Evolutionary conservation across 106 monocot species (phyloP).

Genomic region (Agapanthus africanus): DNA sequence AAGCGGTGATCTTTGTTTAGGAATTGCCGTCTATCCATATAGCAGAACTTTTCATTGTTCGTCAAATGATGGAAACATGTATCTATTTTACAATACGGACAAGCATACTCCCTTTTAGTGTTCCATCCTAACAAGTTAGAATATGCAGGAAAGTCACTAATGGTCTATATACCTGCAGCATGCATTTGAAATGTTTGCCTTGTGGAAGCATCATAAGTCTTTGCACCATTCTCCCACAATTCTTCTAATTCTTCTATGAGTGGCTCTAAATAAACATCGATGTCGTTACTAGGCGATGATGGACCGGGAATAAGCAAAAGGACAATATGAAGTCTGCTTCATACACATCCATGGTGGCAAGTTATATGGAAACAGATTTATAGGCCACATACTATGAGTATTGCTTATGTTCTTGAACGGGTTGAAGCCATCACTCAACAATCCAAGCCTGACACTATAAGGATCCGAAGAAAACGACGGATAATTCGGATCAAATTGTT

Average conservation of each 20-base stretch:
- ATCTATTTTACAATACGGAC: too few species aligned
- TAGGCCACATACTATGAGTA: constrained; percentile 10
- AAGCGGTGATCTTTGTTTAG: too few species aligned
- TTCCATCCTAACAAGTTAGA: background rate
- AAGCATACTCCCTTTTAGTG: too few species aligned
- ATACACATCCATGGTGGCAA: too few species aligned
- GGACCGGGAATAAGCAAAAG: too few species aligned
- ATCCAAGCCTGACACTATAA: constrained; percentile 9
- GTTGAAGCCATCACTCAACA: constrained; percentile 19
- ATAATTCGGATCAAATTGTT: background rate
- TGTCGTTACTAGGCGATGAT: constrained; percentile 9
- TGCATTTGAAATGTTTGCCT: background rate
- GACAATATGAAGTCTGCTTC: constrained; percentile 11
- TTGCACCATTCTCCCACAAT: too few species aligned
- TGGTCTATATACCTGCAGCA: constrained; percentile 5
- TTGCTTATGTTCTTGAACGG: constrained; percentile 13
- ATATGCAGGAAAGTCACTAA: constrained; percentile 4
- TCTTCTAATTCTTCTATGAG: constrained; percentile 6
- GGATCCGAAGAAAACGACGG: constrained; percentile 5
- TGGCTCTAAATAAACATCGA: constrained; percentile 21
- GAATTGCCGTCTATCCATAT: too few species aligned
- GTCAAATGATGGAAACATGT: too few species aligned
- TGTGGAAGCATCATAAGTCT: constrained; percentile 14
- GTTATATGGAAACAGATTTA: constrained; percentile 15
- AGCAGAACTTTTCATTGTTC: too few species aligned